Evolutionary conservation across 257 asterid species (phyloP), one percentile per base, ranked within the genome.

Genomic region (Nicotiana sylvestris): DNA sequence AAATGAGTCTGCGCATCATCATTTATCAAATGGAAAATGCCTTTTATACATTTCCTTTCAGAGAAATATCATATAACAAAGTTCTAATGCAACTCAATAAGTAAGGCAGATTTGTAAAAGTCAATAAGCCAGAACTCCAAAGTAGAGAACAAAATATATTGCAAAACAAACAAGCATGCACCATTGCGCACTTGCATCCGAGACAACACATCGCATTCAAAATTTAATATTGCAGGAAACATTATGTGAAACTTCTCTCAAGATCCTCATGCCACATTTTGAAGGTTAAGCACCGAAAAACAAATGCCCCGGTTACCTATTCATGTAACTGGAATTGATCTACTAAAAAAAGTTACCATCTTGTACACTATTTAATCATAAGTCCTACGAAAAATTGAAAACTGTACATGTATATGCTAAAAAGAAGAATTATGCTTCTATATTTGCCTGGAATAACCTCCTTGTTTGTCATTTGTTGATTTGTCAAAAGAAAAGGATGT

Each of bases 361-460:
- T 51, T 27, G 8, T 51, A 76, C 64, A 51, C 78, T 43, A 72
- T 72, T 72, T 46, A 10, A 4, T 72, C 13, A 10, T 2, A 72
- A 3, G 25, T 46, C 79, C n/a, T 51, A 76, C 15, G 16, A 17
- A 76, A 51, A 43, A 76, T 1, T 29, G 80, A 76, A 16, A 76
- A 76, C 64, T 76, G 16, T 76, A 51, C 80, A 76, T 76, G 80
- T 76, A 76, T 76, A 76, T 27, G 4, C 27, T 8, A 9, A 76
- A 27, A 76, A 76, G 65, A 76, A 51, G 80, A 76, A 27, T 51
- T 29, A 18, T 74, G 62, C 62, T 76, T 29, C 64, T 76, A 56
- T 74, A 53, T 27, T 51, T 76, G 49, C 80, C 80, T 76, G 46
- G 21, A 51, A 29, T 43, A 76, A 76, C 80, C 80, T 76, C 29